Conservation (phyloP, 1,284 basidiomycete species). For the Ustilago bromivora region DNA sequence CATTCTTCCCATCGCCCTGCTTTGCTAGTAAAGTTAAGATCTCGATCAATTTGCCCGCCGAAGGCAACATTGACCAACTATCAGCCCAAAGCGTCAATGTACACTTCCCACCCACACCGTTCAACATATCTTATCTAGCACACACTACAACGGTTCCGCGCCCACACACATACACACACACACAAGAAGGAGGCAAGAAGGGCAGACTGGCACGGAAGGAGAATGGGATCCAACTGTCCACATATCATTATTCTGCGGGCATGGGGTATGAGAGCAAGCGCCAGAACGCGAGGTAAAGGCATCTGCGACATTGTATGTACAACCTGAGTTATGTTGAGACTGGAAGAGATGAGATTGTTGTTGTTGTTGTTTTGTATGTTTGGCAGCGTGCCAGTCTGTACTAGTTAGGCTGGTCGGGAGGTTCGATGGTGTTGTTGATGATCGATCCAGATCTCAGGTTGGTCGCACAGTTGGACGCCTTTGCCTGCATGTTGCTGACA, state of each 20-base stretch:
- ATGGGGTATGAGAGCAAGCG: constrained; percentile 1
- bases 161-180: neutral
- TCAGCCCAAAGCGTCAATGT: too few species aligned
- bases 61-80: neutral
- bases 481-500: neutral
- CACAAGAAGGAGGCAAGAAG: too few species aligned
- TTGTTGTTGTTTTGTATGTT: neutral
- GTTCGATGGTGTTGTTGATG: neutral
- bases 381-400: neutral
- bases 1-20: neutral
- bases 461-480: neutral
- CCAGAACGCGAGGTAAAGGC: neutral
- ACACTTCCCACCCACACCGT: too few species aligned
- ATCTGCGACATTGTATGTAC: neutral
- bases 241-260: neutral
- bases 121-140: too few species aligned
- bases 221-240: neutral
- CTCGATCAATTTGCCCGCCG: constrained; percentile 9
- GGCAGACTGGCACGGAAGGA: neutral
- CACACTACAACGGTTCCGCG: too few species aligned
- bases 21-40: neutral
- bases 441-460: too few species aligned
- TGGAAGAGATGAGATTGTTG: neutral
- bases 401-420: neutral
- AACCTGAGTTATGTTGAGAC: neutral